A percentile compares a stretch with the other conserved stretches of the same genome.
Conservation (phyloP, 352 stramenopile species). For the Aphanomyces stellatus region DNA sequence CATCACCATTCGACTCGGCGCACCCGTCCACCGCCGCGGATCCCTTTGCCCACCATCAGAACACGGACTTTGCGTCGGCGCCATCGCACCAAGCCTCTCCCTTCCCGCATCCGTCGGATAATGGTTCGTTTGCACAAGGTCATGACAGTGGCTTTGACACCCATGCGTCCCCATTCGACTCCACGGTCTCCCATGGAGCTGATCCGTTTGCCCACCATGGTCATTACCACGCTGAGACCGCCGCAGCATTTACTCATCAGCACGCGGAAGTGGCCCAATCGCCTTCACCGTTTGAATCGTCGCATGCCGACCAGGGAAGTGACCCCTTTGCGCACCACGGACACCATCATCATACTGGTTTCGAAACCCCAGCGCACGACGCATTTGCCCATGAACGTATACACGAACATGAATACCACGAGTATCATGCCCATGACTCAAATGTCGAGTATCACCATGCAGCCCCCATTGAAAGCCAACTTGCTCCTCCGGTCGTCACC, state of each 20-base stretch:
- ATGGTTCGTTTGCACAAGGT: too few species aligned
- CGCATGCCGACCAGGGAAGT: background rate
- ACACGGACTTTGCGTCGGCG: background rate
- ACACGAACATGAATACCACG: too few species aligned
- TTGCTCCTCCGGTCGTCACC: too few species aligned
- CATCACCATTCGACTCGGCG: background rate
- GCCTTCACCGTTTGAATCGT: background rate
- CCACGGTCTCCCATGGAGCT: too few species aligned
- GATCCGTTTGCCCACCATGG: background rate
- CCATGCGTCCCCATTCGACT: too few species aligned
- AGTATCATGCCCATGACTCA: too few species aligned
- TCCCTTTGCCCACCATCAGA: background rate
- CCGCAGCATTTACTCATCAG: background rate
- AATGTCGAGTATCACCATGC: too few species aligned
- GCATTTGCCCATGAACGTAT: too few species aligned
- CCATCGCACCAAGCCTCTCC: background rate
- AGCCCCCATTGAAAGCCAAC: too few species aligned
- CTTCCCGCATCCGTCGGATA: background rate
- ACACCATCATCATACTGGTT: background rate
- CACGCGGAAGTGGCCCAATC: background rate
- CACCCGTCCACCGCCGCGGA: background rate
- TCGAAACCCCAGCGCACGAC: too few species aligned
- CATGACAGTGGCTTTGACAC: too few species aligned
- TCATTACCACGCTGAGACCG: background rate
- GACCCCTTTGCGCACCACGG: background rate